Percentiles rank a stretch among this genome's conserved stretches.
These are phyloP conservation scores for Buddleja alternifolia DNA, from an alignment of 257 asterid species.

Conservation along the genomic window DNA sequence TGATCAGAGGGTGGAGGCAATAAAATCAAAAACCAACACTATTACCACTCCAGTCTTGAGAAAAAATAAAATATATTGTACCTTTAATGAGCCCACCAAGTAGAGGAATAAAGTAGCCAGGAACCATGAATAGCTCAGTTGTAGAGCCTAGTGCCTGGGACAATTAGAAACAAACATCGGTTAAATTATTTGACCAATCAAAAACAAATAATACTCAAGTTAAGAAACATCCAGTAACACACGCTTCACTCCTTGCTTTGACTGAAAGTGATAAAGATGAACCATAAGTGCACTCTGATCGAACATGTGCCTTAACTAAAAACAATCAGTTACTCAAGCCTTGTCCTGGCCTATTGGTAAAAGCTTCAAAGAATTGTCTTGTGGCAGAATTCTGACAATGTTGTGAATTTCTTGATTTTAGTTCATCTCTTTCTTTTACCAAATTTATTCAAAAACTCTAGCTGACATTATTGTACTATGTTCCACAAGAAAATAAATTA, in stretches of 20 bases:
- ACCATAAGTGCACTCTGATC: neutral
- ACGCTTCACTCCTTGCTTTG: slow-evolving; percentile 4
- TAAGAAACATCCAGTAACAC: slow-evolving; percentile 17
- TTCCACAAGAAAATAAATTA: neutral
- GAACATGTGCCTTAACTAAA: neutral
- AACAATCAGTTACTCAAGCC: slow-evolving; percentile 12
- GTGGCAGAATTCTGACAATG: neutral
- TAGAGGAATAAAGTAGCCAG: slow-evolving; percentile 68
- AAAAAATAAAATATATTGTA: slow-evolving; percentile 29
- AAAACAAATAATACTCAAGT: slow-evolving; percentile 23
- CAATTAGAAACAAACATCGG: slow-evolving; percentile 19
- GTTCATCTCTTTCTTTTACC: slow-evolving; percentile 1
- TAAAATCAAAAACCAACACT: slow-evolving; percentile 7
- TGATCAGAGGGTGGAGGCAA: neutral
- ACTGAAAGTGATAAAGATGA: slow-evolving; percentile 11
- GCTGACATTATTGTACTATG: neutral
- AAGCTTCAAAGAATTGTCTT: neutral
- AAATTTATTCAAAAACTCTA: neutral
- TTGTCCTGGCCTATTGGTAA: neutral
- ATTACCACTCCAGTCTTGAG: neutral
- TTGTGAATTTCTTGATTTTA: neutral
- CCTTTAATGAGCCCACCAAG: slow-evolving; percentile 73
- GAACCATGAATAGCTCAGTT: slow-evolving; percentile 46
- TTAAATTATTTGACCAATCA: neutral
- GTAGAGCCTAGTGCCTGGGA: slow-evolving; percentile 81